A percentile compares a stretch with the other conserved stretches of the same genome.
Evolutionary conservation across 306 rosid genomes (phyloP).

Genomic region (Vigna reflexopilosa): DNA sequence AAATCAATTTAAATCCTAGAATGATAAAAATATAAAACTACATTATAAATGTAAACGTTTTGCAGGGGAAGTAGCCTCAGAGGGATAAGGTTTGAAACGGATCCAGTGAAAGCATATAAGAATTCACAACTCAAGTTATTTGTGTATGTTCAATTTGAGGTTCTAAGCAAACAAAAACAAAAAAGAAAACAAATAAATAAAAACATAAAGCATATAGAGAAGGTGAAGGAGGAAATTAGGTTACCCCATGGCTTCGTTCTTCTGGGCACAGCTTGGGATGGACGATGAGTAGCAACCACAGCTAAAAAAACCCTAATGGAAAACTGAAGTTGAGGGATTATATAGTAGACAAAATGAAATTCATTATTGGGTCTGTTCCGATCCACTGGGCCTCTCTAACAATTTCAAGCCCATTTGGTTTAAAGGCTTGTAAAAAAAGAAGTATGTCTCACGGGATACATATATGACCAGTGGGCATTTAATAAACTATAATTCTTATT

Average conservation of each 20-base stretch:
- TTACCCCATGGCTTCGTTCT: constrained; percentile 64
- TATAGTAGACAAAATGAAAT: constrained; percentile 5
- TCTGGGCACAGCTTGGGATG: constrained; percentile 19
- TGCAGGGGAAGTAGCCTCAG: background rate
- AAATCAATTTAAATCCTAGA: background rate
- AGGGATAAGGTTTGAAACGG: background rate
- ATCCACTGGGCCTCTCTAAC: background rate
- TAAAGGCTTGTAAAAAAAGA: background rate
- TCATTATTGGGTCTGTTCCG: background rate
- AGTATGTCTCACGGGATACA: background rate
- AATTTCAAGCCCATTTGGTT: background rate
- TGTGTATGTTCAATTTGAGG: background rate
- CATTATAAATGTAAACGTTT: background rate
- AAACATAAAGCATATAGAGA: background rate
- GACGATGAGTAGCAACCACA: constrained; percentile 37
- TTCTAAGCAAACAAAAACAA: background rate
- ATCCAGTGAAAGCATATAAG: background rate
- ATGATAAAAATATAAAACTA: background rate
- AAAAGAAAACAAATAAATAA: too few species aligned
- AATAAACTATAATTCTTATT: background rate
- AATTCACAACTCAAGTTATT: background rate
- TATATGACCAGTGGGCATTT: background rate
- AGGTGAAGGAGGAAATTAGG: background rate
- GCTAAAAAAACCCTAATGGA: constrained; percentile 52
- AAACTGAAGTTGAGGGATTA: background rate